Conservation (phyloP, 768 basidiomycete genomes). For the Dacryopinax primogenitus region DNA sequence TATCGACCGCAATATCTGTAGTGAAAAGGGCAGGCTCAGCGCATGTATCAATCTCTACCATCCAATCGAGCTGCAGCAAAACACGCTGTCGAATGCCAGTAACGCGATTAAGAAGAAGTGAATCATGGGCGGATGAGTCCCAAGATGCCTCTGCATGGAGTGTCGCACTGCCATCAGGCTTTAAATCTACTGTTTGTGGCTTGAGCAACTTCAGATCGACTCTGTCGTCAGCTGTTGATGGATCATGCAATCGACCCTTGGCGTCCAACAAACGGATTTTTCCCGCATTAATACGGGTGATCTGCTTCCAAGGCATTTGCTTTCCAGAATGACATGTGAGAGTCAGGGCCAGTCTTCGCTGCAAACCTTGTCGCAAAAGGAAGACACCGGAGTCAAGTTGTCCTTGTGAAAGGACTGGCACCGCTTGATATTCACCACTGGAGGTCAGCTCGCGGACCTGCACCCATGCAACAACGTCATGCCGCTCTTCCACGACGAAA, state of each 20-base stretch:
- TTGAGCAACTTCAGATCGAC: conserved; percentile 62
- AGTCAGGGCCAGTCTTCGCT: conserved; percentile 63
- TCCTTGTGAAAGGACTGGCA: conserved; percentile 66
- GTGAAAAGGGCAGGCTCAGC: conserved; percentile 76
- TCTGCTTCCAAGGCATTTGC: conserved; percentile 75
- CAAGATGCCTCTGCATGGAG: conserved; percentile 64
- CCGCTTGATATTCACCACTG: conserved; percentile 70
- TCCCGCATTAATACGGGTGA: conserved; percentile 64
- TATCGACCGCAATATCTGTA: conserved; percentile 74
- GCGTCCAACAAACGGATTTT: conserved; percentile 75
- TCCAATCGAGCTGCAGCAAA: conserved; percentile 62
- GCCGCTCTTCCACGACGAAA: conserved; percentile 71
- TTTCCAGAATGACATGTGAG: conserved; percentile 80
- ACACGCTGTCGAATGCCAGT: conserved; percentile 67
- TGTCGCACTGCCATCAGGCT: conserved; percentile 66
- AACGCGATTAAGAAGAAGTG: conserved; percentile 69
- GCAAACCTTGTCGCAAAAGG: conserved; percentile 83
- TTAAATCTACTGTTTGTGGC: conserved; percentile 62
- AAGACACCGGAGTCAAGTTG: conserved; percentile 73
- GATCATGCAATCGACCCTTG: conserved; percentile 66
- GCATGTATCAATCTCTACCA: conserved; percentile 71
- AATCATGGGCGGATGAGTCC: conserved; percentile 90
- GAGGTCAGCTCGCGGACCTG: conserved; percentile 78
- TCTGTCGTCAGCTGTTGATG: conserved; percentile 51
- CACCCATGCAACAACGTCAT: conserved; percentile 82